Base-by-base conservation (phyloP, 129 eudicot genomes). In the Helianthus tuberosus region DNA sequence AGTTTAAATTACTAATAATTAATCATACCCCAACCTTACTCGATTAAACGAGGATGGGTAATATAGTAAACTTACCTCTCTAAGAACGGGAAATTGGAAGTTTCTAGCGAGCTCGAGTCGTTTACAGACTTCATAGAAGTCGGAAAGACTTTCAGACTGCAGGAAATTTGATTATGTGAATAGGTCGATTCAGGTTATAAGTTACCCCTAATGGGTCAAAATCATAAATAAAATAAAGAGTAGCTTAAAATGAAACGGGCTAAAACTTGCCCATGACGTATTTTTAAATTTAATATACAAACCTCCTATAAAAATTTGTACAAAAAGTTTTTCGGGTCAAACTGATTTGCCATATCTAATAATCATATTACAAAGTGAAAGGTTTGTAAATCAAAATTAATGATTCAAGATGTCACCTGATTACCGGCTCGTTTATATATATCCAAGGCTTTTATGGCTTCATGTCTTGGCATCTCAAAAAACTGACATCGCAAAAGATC, bases 391-490 rank as follows among this genome's bases (percentile, higher is more conserved):
- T n/a, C n/a, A 58, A 47, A 8, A 41, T n/a, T n/a, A n/a, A n/a
- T 44, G 46, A 23, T 15, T 53, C 41, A 78, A 66, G 66, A 14
- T 71, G 25, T 58, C 36, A 94, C 99, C 99, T 90, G 99, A 79
- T 90, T 97, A 51, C 97, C 94, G 36, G 97, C 99, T 85, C 96
- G 76, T 82, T 89, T 91, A 75, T 94, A 94, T 35, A 94, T 85
- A 81, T 94, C 97, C 71, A 90, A 84, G 20, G 99, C 94, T 74
- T 91, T 94, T 20, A 94, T 81, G 20, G 99, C 99, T 88, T 94
- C 99, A 68, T 94, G 99, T 75, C 99, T 94, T 60, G 99, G 96
- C 99, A 94, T 94, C 84, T 94, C 99, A 77, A 94, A 94, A 81
- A 94, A 94, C 97, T 94, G 83, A 83, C 80, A 75, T 46, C n/a